Percentiles rank a stretch among this genome's conserved stretches.
These are phyloP conservation scores for Inga laurina DNA, from an alignment of 306 rosid genomes.

Conservation along the genomic window DNA sequence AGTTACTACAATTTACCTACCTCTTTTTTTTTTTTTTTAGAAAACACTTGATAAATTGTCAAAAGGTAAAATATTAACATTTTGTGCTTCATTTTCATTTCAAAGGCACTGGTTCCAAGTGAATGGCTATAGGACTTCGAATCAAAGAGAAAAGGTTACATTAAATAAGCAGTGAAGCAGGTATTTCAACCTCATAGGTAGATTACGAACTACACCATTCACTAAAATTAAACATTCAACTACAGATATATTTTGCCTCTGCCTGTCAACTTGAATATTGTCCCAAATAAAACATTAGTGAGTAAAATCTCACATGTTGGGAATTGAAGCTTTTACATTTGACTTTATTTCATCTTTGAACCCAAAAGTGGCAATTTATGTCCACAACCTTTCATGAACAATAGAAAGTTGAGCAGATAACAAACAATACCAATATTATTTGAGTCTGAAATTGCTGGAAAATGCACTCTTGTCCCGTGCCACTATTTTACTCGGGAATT, in stretches of 20 bases:
- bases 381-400: too few species aligned
- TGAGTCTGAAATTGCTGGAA: conserved; percentile 9
- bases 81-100: background rate
- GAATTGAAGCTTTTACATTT: too few species aligned
- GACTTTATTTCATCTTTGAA: too few species aligned
- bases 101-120: background rate
- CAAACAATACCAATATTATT: background rate
- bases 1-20: background rate
- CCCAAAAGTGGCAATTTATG: too few species aligned
- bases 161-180: background rate
- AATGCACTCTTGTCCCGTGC: background rate
- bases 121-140: background rate
- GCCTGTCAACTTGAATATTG: too few species aligned
- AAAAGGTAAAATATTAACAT: too few species aligned
- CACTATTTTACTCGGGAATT: background rate
- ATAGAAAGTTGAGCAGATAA: too few species aligned
- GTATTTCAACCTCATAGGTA: background rate
- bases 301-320: too few species aligned
- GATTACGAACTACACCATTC: background rate
- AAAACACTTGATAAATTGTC: background rate
- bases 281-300: too few species aligned
- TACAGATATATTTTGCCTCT: too few species aligned
- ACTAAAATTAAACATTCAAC: background rate
- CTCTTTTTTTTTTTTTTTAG: background rate
- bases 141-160: background rate